Conservation (phyloP, 345 rosid genomes). For the Aquilaria sinensis region DNA sequence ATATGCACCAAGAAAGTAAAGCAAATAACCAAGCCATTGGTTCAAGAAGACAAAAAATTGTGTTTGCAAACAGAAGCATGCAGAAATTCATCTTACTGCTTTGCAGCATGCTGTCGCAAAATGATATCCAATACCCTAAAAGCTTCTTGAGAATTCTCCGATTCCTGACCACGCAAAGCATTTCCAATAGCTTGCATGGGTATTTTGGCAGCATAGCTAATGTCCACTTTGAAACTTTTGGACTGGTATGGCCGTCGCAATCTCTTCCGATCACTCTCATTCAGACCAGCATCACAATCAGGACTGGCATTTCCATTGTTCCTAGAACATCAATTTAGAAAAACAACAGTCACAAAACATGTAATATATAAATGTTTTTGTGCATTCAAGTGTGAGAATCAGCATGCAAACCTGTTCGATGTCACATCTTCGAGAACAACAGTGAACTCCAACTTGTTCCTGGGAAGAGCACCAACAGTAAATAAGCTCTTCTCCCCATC, state of each 20-base stretch:
- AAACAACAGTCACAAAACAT: too few relatives aligned
- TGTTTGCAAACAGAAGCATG: neutral
- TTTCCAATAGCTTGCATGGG: conserved; percentile 80
- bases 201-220: conserved; percentile 70
- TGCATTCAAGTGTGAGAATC: too few relatives aligned
- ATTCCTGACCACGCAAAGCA: conserved; percentile 74
- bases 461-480: conserved; percentile 70
- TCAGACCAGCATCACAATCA: conserved; percentile 35
- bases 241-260: conserved; percentile 45
- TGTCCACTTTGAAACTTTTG: conserved; percentile 58
- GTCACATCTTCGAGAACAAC: conserved; percentile 65
- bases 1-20: conserved; percentile 1
- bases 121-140: conserved; percentile 76
- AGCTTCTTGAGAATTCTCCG: conserved; percentile 72
- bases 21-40: neutral
- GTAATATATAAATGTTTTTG: too few relatives aligned
- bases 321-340: conserved; percentile 18
- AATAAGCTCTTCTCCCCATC: conserved; percentile 88
- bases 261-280: conserved; percentile 56
- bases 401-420: conserved; percentile 44
- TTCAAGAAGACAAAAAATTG: neutral
- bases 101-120: conserved; percentile 85
- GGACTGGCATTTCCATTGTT: conserved; percentile 53
- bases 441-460: conserved; percentile 68
- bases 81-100: conserved; percentile 42